phyloP scores from a whole-genome alignment of 441 rosid species.

The Metrosideros polymorpha region DNA sequence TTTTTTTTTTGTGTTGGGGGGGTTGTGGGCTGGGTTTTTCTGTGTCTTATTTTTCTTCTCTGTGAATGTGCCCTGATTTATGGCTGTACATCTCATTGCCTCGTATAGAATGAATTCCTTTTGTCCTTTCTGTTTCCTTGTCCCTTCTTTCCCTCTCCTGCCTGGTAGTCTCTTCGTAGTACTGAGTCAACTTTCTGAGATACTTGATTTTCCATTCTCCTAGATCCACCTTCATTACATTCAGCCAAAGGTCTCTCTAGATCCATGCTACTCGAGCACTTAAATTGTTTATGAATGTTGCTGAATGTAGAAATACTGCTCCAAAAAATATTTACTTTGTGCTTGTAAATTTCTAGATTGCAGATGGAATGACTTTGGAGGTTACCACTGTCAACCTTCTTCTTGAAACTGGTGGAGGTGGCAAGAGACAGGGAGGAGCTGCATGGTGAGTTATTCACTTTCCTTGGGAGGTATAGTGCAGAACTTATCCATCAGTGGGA shows the following conservation, averaged over 20 bases:
- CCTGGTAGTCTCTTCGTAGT: not conserved
- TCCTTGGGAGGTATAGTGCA: not conserved
- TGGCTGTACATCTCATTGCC: not conserved
- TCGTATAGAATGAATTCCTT: not conserved
- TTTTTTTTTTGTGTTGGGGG: not conserved
- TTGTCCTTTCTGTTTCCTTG: not conserved
- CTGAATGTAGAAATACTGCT: not conserved
- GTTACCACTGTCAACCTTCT: conserved; percentile 83
- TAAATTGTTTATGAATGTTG: not conserved
- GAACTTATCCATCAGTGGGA: not conserved
- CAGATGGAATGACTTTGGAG: conserved; percentile 97
- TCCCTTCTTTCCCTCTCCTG: not conserved
- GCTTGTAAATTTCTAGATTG: conserved; percentile 53
- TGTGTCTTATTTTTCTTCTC: not conserved
- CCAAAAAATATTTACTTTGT: not conserved
- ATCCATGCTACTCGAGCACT: not conserved
- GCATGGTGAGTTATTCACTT: conserved; percentile 55
- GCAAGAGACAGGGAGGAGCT: conserved; percentile 61
- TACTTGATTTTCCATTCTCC: not conserved
- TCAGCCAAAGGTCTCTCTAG: not conserved
- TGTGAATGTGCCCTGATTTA: not conserved
- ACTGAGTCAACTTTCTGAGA: not conserved
- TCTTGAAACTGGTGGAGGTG: conserved; percentile 82
- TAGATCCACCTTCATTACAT: not conserved
- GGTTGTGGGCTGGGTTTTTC: not conserved